phyloP scores from a whole-genome alignment of 2,329 filamentous ascomycete genomes.

The Ciborinia camelliae region DNA sequence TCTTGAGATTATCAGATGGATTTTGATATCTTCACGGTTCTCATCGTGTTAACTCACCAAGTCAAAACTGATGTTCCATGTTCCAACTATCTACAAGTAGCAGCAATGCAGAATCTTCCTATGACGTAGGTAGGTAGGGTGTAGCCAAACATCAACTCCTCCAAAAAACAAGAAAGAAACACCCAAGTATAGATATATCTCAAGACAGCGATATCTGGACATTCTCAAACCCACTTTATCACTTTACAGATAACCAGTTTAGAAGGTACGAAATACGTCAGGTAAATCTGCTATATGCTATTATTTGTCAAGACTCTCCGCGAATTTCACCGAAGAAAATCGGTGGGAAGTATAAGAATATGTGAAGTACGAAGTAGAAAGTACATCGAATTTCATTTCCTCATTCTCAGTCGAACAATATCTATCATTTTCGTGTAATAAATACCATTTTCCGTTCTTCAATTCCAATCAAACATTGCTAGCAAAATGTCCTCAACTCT shows the following conservation, averaged over 20 bases:
- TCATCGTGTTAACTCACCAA: background rate
- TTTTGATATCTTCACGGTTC: background rate
- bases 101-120: background rate
- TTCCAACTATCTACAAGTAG: background rate
- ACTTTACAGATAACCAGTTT: no score
- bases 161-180: no score
- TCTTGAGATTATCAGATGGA: background rate
- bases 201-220: no score
- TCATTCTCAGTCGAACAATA: background rate
- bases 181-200: no score
- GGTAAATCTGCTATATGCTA: background rate
- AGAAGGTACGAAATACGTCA: background rate
- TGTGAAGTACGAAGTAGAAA: background rate
- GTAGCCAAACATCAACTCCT: background rate
- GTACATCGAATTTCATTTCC: background rate
- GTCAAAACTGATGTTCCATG: no score
- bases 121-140: background rate
- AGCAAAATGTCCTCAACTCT: constrained; percentile 23
- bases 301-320: constrained; percentile 1
- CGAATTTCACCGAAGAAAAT: background rate
- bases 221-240: no score
- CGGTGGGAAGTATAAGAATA: background rate
- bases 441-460: background rate
- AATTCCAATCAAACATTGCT: background rate
- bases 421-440: background rate